Percentiles rank a stretch among this genome's conserved stretches.
Conservation (phyloP, 2,329 filamentous ascomycete species). For the Diaporthe batatas region DNA sequence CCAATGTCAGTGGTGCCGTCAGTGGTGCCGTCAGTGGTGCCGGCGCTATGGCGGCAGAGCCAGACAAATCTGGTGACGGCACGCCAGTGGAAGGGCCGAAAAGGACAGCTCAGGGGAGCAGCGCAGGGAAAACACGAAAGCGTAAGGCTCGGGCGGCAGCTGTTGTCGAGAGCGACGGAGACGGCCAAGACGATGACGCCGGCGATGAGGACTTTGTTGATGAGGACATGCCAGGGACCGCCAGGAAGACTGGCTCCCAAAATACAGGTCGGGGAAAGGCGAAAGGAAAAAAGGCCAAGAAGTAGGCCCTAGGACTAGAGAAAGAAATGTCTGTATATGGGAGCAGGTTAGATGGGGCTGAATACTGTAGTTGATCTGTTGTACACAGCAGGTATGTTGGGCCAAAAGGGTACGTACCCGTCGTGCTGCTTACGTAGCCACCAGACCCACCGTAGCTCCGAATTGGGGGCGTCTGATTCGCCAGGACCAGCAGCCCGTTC, state of each 20-base stretch:
- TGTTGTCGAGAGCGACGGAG: conserved; percentile 44
- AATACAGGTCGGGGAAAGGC: conserved; percentile 33
- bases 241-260: conserved; percentile 16
- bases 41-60: neutral
- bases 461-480: conserved; percentile 37
- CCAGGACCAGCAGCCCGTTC: conserved; percentile 36
- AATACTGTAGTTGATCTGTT: too few relatives aligned
- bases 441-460: conserved; percentile 35
- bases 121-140: conserved; percentile 44
- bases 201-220: conserved; percentile 36
- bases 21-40: conserved; percentile 48
- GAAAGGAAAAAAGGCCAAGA: conserved; percentile 37
- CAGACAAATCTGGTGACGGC: conserved; percentile 42
- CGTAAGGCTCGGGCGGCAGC: conserved; percentile 45
- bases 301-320: neutral
- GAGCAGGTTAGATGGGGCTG: too few relatives aligned
- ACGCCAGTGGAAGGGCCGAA: neutral
- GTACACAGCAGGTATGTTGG: too few relatives aligned
- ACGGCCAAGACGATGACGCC: conserved; percentile 39
- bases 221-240: conserved; percentile 28
- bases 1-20: conserved; percentile 55
- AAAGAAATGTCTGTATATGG: too few relatives aligned
- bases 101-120: conserved; percentile 38
- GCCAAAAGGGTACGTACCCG: neutral
- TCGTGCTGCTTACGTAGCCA: conserved; percentile 26